A percentile compares a stretch with the other conserved stretches of the same genome.
Evolutionary conservation across 2,329 filamentous ascomycete genomes (phyloP).

Genomic region (Leptographium galeiforme): DNA sequence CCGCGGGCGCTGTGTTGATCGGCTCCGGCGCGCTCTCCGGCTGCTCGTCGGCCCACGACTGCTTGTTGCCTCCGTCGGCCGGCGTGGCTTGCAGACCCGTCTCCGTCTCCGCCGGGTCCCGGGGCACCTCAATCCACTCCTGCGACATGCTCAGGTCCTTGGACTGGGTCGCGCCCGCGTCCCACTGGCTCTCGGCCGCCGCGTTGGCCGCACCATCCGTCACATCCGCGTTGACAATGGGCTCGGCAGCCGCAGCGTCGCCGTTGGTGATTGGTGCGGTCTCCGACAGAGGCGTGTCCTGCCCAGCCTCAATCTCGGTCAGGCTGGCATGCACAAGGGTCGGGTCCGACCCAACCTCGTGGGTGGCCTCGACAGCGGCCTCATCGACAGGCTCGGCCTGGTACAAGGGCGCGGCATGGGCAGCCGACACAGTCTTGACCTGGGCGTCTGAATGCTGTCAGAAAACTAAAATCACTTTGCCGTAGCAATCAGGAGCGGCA

Average conservation of each 20-base stretch:
- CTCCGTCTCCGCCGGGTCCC: constrained; percentile 63
- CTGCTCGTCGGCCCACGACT: constrained; percentile 76
- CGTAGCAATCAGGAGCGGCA: background rate
- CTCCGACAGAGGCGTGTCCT: constrained; percentile 4
- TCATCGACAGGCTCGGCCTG: constrained; percentile 21
- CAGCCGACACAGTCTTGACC: constrained; percentile 40
- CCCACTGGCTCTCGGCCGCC: constrained; percentile 55
- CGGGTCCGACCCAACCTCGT: constrained; percentile 41
- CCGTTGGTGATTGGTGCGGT: constrained; percentile 22
- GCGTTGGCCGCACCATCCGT: constrained; percentile 41
- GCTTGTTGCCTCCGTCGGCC: constrained; percentile 37
- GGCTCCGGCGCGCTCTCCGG: constrained; percentile 35
- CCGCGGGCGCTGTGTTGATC: constrained; percentile 9
- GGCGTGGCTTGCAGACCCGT: constrained; percentile 48
- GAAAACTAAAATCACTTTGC: background rate
- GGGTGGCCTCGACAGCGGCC: constrained; percentile 12
- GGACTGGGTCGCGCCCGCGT: constrained; percentile 18
- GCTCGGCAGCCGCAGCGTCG: constrained; percentile 10
- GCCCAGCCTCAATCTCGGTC: constrained; percentile 47
- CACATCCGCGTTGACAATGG: constrained; percentile 35
- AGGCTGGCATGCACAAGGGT: constrained; percentile 53
- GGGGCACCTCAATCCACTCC: constrained; percentile 66
- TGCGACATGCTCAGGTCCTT: constrained; percentile 35
- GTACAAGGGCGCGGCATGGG: constrained; percentile 34
- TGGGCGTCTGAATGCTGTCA: constrained; percentile 32